Evolutionary conservation across 192 early-diverging fungal genomes (phyloP), one percentile per base, ranked within the genome.

Genomic region (Spinellus fusiger): DNA sequence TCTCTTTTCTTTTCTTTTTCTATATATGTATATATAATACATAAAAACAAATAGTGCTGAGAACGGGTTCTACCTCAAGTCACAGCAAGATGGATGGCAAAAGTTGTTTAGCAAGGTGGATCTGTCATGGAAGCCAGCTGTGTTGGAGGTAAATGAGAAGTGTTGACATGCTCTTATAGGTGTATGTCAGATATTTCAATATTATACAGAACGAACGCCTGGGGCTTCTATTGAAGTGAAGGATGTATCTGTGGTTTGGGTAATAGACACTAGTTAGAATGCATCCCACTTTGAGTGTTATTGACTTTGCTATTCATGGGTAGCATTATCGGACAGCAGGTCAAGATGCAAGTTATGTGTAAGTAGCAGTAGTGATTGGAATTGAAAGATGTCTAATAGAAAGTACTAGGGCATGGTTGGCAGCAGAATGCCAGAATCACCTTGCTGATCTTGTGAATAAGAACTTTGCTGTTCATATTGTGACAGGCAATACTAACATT

Each of bases 401-500:
- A n/a, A 22, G 47, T 51, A 16, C 16, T 44, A 74, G 73, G 5
- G 66, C 78, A 31, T 91, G 90, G 89, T 88, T 90, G 63, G 89
- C 89, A 12, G 83, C 86, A 23, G 90, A 93, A 66, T 91, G 89
- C 66, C 83, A 87, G 54, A 93, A 92, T 64, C 91, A 93, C 57
- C 88, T 93, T 54, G 80, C 85, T 63, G 82, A 86, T 27, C 69
- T 86, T 5, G 71, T 93, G 20, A 78, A 80, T 7, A 68, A 76
- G 16, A 83, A 71, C 49, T 92, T 78, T 66, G 81, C 90, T 6
- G 83, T 93, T 34, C 89, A 89, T 49, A 75, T 77, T 18, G 61
- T 90, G 15, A 73, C 80, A 27, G 88, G 87, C 26, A 77, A 81
- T 22, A 80, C 85, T 51, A 84, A 78, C 29, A 65, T 93, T 26